Evolutionary conservation across 2,329 filamentous ascomycete species (phyloP).

Genomic region (Davidsoniella neocaledoniae): DNA sequence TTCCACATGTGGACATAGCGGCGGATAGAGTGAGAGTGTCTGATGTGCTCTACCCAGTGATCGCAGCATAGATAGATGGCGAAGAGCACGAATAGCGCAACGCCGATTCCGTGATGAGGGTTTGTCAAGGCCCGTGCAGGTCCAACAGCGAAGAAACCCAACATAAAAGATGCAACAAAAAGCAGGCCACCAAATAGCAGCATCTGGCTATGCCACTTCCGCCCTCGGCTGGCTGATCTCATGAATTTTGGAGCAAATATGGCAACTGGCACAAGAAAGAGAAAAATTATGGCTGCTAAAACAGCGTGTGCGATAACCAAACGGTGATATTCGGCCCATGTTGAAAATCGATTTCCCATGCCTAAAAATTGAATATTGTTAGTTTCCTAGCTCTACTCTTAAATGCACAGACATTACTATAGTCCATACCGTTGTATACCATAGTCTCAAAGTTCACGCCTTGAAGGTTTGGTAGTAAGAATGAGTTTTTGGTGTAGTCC

Average conservation of each 20-base stretch:
- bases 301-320: conserved; percentile 57
- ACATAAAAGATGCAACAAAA: conserved; percentile 52
- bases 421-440: conserved; percentile 57
- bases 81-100: conserved; percentile 60
- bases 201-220: conserved; percentile 57
- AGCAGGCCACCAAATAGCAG: conserved; percentile 53
- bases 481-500: conserved; percentile 61
- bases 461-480: conserved; percentile 60
- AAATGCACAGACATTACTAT: not conserved
- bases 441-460: conserved; percentile 68
- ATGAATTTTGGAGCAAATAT: conserved; percentile 61
- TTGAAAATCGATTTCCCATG: conserved; percentile 67
- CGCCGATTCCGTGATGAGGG: conserved; percentile 69
- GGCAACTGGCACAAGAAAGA: conserved; percentile 56
- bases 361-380: conserved; percentile 27
- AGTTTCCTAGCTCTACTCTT: no score
- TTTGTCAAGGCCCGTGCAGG: conserved; percentile 56
- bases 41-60: conserved; percentile 39
- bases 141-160: conserved; percentile 67
- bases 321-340: conserved; percentile 50
- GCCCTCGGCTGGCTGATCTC: conserved; percentile 40
- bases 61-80: conserved; percentile 56
- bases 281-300: conserved; percentile 55
- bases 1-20: conserved; percentile 73
- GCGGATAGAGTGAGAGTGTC: conserved; percentile 31